These are phyloP conservation scores for Neocatenulostroma microsporum DNA, from an alignment of 2,329 filamentous ascomycete genomes.

Conservation along the genomic window DNA sequence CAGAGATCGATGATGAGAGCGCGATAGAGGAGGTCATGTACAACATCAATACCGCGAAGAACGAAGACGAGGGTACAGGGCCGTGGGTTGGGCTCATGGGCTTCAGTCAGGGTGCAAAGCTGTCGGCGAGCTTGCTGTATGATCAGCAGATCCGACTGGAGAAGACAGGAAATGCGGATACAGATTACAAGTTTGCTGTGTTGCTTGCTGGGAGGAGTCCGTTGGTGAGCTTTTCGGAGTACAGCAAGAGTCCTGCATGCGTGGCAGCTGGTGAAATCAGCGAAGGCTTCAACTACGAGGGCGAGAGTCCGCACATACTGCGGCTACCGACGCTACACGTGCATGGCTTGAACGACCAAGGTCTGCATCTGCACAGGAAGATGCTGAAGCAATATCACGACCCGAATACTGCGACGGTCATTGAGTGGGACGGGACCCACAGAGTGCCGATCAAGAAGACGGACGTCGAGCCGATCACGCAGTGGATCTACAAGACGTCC, in stretches of 20 bases:
- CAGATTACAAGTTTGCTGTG: constrained; percentile 53
- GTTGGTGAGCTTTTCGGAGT: constrained; percentile 46
- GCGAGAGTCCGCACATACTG: constrained; percentile 43
- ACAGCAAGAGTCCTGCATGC: constrained; percentile 30
- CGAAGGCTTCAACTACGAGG: constrained; percentile 38
- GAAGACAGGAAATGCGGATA: constrained; percentile 30
- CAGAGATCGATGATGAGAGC: constrained; percentile 44
- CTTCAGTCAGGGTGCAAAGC: constrained; percentile 45
- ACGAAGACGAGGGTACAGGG: constrained; percentile 37
- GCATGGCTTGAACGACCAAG: constrained; percentile 55
- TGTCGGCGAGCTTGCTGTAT: constrained; percentile 40
- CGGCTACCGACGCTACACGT: constrained; percentile 58
- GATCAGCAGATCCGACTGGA: constrained; percentile 52
- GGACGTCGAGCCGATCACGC: constrained; percentile 54
- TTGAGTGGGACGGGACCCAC: constrained; percentile 70
- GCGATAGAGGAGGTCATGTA: constrained; percentile 43
- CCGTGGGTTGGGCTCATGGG: constrained; percentile 45
- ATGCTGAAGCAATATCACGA: constrained; percentile 54
- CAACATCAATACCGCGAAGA: constrained; percentile 38
- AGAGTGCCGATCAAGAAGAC: constrained; percentile 59
- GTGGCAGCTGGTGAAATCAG: constrained; percentile 36
- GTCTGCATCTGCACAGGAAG: constrained; percentile 51
- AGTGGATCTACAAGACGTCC: constrained; percentile 47
- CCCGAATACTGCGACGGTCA: constrained; percentile 44
- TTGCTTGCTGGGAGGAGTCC: constrained; percentile 56